Evolutionary conservation across 2,329 filamentous ascomycete species (phyloP), one percentile per base, ranked within the genome.

Genomic region (Pseudopithomyces maydicus): DNA sequence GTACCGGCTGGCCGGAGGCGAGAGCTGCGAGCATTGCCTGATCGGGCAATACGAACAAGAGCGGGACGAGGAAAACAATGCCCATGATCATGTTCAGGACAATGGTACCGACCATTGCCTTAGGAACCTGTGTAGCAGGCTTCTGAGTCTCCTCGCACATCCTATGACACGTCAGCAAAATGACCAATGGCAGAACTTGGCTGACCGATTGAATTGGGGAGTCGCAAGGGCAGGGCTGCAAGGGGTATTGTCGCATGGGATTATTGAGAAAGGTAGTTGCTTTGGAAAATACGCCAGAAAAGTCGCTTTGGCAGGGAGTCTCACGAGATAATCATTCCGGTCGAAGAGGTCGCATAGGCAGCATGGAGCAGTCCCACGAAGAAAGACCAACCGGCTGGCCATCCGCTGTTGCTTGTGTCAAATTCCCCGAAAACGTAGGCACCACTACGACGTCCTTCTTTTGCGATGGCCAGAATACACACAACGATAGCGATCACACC

Each of bases 291-390:
- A 46, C 23, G 58, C 61, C 52, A 54, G 50, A 47, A 54, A 56
- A 41, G 72, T 67, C 69, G 71, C 69, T 63, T 63, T 68, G 71
- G 58, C 47, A 67, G 71, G 58, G 63, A 61, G 68, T 48, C 85
- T 81, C 78, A 88, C 86, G 86, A 89, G 71, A 91, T 88, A 57
- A 92, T 88, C 89, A 92, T 92, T 76, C 90, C 90, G 0, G 88
- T 91, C 15, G 88, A 89, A 3, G 88, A 91, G 14, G 88, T 90
- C 44, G 87, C 88, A 68, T 91, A 91, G 59, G 86, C 89, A 48
- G 87, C 88, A 66, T 90, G 88, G 19, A 91, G 79, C 26, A 91
- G 81, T 70, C 89, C 89, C 57, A 91, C 86, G 70, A 84, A 87
- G 78, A 90, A 91, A 3, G 88, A 88, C 88, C 88, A 91, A 67